Evolutionary conservation across 257 asterid species (phyloP).

Genomic region (Jasminum sambac): DNA sequence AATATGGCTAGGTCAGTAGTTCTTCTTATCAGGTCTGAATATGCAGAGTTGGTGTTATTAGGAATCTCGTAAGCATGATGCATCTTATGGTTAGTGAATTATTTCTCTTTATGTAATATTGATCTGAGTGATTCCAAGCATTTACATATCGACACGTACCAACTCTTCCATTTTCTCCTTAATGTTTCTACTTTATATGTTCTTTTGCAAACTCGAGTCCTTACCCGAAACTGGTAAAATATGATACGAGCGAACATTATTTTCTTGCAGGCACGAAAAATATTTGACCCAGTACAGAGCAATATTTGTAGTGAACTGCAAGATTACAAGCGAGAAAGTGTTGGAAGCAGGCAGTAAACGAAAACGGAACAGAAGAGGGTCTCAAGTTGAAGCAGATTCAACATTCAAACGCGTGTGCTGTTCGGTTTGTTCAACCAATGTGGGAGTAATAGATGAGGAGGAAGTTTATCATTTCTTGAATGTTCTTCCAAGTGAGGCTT

Average conservation of each 20-base stretch:
- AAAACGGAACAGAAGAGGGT: constrained; percentile 46
- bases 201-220: background rate
- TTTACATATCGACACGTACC: background rate
- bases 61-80: background rate
- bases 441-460: constrained; percentile 80
- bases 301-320: constrained; percentile 77
- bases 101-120: background rate
- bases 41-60: background rate
- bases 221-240: background rate
- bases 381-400: constrained; percentile 27
- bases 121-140: background rate
- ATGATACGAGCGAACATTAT: background rate
- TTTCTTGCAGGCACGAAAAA: constrained; percentile 72
- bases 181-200: background rate
- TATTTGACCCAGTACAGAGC: constrained; percentile 80
- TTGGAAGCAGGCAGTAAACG: constrained; percentile 64
- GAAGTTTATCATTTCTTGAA: constrained; percentile 79
- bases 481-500: constrained; percentile 81
- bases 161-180: background rate
- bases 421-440: constrained; percentile 74
- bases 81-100: background rate
- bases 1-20: background rate
- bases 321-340: constrained; percentile 42
- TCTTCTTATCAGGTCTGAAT: background rate
- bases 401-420: constrained; percentile 60